phyloP scores from a whole-genome alignment of 2,329 filamentous ascomycete genomes.

The Trichoderma citrinoviride region DNA sequence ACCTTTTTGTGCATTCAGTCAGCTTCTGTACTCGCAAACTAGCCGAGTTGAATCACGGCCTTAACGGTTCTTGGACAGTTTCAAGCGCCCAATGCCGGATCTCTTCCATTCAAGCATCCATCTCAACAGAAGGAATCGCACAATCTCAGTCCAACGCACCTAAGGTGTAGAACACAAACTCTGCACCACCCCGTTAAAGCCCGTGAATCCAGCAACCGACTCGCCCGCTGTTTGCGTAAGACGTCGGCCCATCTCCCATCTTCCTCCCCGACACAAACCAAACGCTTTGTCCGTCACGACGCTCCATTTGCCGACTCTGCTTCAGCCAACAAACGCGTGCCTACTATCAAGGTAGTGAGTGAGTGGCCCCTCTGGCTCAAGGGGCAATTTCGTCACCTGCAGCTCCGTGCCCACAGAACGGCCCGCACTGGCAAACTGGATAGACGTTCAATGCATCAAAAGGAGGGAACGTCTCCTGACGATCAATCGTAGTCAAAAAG shows the following conservation, averaged over 20 bases:
- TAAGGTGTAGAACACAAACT: too few relatives aligned
- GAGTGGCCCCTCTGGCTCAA: not conserved
- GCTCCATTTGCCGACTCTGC: not conserved
- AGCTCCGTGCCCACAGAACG: not conserved
- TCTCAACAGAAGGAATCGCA: not conserved
- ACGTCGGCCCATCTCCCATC: constrained; percentile 1
- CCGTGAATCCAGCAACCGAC: not conserved
- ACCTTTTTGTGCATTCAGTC: too few relatives aligned
- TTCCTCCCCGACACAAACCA: not conserved
- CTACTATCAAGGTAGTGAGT: too few relatives aligned
- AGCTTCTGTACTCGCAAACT: too few relatives aligned
- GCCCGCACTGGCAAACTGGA: too few relatives aligned
- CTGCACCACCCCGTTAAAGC: not conserved
- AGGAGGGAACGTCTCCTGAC: constrained; percentile 9
- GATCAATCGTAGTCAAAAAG: not conserved
- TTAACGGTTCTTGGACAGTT: not conserved
- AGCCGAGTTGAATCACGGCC: too few relatives aligned
- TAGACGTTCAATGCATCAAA: constrained; percentile 1
- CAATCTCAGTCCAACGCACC: too few relatives aligned
- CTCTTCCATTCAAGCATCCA: not conserved
- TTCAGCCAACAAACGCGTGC: not conserved
- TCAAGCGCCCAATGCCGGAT: not conserved
- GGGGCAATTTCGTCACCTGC: constrained; percentile 13
- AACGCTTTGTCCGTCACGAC: not conserved
- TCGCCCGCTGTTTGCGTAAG: not conserved